Evolutionary conservation across 2,329 filamentous ascomycete species (phyloP).

Genomic region (Pseudocercospora musae): DNA sequence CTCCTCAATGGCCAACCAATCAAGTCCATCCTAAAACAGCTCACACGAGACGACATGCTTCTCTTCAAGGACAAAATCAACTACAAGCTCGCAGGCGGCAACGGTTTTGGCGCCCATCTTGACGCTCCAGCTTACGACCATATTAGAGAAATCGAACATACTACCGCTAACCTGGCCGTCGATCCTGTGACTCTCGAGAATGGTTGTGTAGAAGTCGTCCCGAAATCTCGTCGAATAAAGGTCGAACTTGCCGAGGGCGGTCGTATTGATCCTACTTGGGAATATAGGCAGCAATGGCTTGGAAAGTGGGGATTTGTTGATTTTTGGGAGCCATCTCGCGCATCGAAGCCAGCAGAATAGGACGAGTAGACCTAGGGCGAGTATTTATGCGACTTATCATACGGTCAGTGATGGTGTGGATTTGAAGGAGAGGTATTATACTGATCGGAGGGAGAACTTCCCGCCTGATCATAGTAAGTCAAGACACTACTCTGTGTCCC

Average conservation of each 20-base stretch:
- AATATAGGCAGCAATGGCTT: conserved; percentile 37
- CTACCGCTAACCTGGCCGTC: conserved; percentile 41
- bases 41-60: conserved; percentile 40
- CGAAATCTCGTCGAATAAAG: conserved; percentile 38
- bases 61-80: conserved; percentile 48
- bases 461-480: conserved; percentile 39
- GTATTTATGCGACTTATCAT: conserved; percentile 46
- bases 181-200: conserved; percentile 38
- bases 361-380: conserved; percentile 37
- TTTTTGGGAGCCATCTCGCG: conserved; percentile 43
- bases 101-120: conserved; percentile 42
- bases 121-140: conserved; percentile 44
- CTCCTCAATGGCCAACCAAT: conserved; percentile 38
- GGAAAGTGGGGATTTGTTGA: conserved; percentile 36
- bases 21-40: conserved; percentile 32
- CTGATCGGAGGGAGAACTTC: conserved; percentile 40
- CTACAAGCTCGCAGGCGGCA: conserved; percentile 43
- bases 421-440: conserved; percentile 44
- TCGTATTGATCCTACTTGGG: conserved; percentile 39
- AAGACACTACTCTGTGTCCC: background rate
- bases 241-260: conserved; percentile 36
- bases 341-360: conserved; percentile 39
- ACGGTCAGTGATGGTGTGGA: conserved; percentile 38
- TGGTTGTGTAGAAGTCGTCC: conserved; percentile 42
- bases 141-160: conserved; percentile 42